These are phyloP conservation scores for Claviceps humidiphila DNA, from an alignment of 2,329 filamentous ascomycete genomes.

Conservation along the genomic window DNA sequence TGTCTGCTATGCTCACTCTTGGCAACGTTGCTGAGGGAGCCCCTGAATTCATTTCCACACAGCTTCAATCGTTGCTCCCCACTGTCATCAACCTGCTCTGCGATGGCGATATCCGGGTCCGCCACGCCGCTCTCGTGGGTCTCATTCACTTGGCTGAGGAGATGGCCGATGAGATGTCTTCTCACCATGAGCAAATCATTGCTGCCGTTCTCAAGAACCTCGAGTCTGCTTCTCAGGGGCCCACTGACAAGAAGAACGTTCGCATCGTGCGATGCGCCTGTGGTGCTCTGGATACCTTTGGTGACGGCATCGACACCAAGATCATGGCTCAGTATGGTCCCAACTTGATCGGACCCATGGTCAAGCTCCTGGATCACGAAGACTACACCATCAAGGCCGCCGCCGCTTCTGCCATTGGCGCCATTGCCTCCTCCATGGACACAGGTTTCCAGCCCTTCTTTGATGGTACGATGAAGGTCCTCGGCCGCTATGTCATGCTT, in stretches of 20 bases:
- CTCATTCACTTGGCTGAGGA: slow-evolving; percentile 88
- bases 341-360: slow-evolving; percentile 74
- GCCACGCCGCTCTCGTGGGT: slow-evolving; percentile 75
- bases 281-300: slow-evolving; percentile 80
- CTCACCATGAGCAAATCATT: slow-evolving; percentile 75
- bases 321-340: slow-evolving; percentile 72
- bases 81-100: slow-evolving; percentile 70
- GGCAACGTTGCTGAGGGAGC: slow-evolving; percentile 94
- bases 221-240: slow-evolving; percentile 60
- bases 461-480: slow-evolving; percentile 75
- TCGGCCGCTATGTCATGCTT: slow-evolving; percentile 70
- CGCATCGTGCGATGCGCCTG: slow-evolving; percentile 83
- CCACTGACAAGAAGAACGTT: slow-evolving; percentile 60
- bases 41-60: slow-evolving; percentile 91
- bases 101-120: slow-evolving; percentile 72
- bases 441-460: slow-evolving; percentile 85
- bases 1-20: slow-evolving; percentile 81
- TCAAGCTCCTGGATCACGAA: slow-evolving; percentile 67
- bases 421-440: slow-evolving; percentile 76
- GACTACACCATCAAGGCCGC: slow-evolving; percentile 85
- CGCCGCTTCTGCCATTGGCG: slow-evolving; percentile 78
- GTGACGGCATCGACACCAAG: slow-evolving; percentile 67
- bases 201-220: slow-evolving; percentile 79
- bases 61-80: slow-evolving; percentile 76
- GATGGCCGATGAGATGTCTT: slow-evolving; percentile 76